A percentile compares a stretch with the other conserved stretches of the same genome.
Evolutionary conservation across 495 filamentous ascomycete species (phyloP).

Genomic region (Aspergillus cristatus): DNA sequence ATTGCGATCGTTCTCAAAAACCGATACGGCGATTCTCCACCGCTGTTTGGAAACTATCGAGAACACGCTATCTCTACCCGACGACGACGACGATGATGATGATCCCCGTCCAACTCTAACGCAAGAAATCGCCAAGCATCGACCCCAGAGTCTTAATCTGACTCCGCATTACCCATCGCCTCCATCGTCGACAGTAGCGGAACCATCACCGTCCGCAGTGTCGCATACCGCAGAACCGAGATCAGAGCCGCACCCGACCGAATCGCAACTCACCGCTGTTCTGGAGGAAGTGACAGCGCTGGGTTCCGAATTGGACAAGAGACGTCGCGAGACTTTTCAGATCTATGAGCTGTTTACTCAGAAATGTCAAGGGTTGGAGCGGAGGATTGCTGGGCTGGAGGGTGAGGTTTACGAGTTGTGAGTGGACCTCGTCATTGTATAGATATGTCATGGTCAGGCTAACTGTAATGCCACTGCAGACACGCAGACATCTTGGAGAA

Average conservation of each 20-base stretch:
- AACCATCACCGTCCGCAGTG: no score
- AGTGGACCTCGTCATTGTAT: slow-evolving; percentile 6
- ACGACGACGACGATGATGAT: slow-evolving; percentile 1
- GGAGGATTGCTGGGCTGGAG: slow-evolving; percentile 19
- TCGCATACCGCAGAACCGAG: no score
- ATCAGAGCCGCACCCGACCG: no score
- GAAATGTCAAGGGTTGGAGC: slow-evolving; percentile 17
- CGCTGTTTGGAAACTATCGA: slow-evolving; percentile 25
- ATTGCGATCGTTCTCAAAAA: slow-evolving; percentile 6
- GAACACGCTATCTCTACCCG: slow-evolving; percentile 10
- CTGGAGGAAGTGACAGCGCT: slow-evolving; percentile 18
- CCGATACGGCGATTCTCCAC: slow-evolving; percentile 15
- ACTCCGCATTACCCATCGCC: no score
- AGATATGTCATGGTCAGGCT: no score
- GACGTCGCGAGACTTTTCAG: slow-evolving; percentile 22
- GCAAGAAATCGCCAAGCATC: slow-evolving; percentile 11
- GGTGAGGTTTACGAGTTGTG: slow-evolving; percentile 27
- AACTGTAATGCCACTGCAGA: no score
- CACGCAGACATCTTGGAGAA: slow-evolving; percentile 24
- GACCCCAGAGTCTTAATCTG: slow-evolving; percentile 4
- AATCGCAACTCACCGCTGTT: slow-evolving; percentile 15
- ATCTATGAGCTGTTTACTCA: slow-evolving; percentile 25
- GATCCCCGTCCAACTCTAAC: slow-evolving; percentile 12
- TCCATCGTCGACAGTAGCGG: slow-evolving; percentile 1
- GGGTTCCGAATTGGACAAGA: slow-evolving; percentile 19